These are phyloP conservation scores for Butyriboletus loyo DNA, from an alignment of 768 basidiomycete species.

Conservation along the genomic window DNA sequence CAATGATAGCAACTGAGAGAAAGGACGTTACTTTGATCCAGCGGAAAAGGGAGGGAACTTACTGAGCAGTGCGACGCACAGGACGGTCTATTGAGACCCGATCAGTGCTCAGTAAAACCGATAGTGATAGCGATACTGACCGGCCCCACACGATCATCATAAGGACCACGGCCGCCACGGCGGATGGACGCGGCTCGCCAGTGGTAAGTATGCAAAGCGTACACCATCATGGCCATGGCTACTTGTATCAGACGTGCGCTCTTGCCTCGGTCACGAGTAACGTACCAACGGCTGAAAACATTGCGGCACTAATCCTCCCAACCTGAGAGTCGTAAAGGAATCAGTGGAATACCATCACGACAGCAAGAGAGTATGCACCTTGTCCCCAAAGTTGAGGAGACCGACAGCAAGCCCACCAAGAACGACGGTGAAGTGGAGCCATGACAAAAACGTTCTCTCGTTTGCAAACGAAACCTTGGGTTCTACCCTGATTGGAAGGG, in stretches of 20 bases:
- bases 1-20: slow-evolving; percentile 75
- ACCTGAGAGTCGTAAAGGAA: slow-evolving; percentile 46
- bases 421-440: slow-evolving; percentile 98
- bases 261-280: slow-evolving; percentile 7
- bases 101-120: slow-evolving; percentile 11
- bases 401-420: slow-evolving; percentile 96
- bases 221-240: slow-evolving; percentile 98
- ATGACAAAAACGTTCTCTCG: slow-evolving; percentile 94
- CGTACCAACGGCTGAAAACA: slow-evolving; percentile 94
- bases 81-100: slow-evolving; percentile 54
- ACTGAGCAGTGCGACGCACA: slow-evolving; percentile 83
- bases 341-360: not conserved
- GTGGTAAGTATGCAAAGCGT: slow-evolving; percentile 93
- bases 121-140: slow-evolving; percentile 49
- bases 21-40: not conserved
- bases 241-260: slow-evolving; percentile 10
- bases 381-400: slow-evolving; percentile 96
- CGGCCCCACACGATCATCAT: slow-evolving; percentile 94
- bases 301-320: slow-evolving; percentile 91
- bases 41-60: slow-evolving; percentile 19
- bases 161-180: slow-evolving; percentile 86
- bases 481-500: slow-evolving; percentile 91
- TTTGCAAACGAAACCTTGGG: slow-evolving; percentile 95
- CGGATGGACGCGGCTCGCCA: slow-evolving; percentile 95
- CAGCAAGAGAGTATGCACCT: slow-evolving; percentile 41